Conservation (phyloP, 208 protist genomes). For the Crithidia mellificae region DNA sequence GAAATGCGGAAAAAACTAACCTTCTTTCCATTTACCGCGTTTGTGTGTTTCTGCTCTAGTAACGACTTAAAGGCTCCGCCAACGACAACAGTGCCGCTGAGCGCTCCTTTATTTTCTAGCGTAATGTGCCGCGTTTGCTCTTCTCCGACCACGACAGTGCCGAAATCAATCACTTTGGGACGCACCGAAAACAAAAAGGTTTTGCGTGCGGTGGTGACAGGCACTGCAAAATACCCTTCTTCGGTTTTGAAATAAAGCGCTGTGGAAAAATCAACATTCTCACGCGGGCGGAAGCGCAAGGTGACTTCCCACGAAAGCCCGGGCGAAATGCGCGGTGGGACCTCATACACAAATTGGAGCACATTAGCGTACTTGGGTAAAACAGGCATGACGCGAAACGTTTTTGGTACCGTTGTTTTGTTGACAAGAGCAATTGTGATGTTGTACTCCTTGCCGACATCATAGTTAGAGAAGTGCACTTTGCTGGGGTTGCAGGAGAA, state of each 20-base stretch:
- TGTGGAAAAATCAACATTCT: constrained; percentile 64
- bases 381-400: constrained; percentile 80
- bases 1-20: constrained; percentile 52
- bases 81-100: constrained; percentile 55
- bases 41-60: constrained; percentile 49
- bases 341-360: constrained; percentile 56
- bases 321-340: constrained; percentile 77
- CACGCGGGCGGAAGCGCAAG: constrained; percentile 64
- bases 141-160: constrained; percentile 76
- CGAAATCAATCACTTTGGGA: constrained; percentile 66
- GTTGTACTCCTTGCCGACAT: constrained; percentile 65
- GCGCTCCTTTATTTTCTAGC: constrained; percentile 74
- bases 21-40: constrained; percentile 36
- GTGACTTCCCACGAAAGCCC: constrained; percentile 73
- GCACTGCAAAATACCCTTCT: constrained; percentile 66
- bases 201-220: constrained; percentile 58
- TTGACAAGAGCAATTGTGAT: constrained; percentile 77
- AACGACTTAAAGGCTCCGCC: constrained; percentile 65
- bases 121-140: constrained; percentile 42
- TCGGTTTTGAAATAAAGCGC: constrained; percentile 64
- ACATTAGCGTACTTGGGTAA: constrained; percentile 58
- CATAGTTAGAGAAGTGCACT: constrained; percentile 82
- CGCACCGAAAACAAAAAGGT: constrained; percentile 43
- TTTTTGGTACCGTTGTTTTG: constrained; percentile 61
- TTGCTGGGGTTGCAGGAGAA: constrained; percentile 50